Percentiles rank a stretch among this genome's conserved stretches.
These are phyloP conservation scores for Gracilaria caudata DNA, from an alignment of 23 red algal genomes.

Conservation along the genomic window DNA sequence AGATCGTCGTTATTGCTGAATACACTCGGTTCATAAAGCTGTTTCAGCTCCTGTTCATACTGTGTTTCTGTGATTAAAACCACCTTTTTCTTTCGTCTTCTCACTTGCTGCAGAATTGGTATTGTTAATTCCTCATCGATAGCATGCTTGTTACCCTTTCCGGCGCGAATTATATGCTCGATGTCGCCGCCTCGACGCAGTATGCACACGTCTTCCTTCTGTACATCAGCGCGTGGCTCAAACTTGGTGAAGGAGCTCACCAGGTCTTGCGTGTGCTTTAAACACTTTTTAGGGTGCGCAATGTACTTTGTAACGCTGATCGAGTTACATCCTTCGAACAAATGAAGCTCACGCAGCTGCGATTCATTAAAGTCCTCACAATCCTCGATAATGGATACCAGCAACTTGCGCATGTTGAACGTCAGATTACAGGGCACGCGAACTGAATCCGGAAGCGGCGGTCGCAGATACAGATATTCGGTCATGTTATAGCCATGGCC, in stretches of 20 bases:
- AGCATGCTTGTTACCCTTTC: conserved; percentile 21
- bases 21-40: not conserved
- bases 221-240: not conserved
- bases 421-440: conserved; percentile 17
- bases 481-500: conserved; percentile 35
- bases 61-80: conserved; percentile 9
- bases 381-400: not conserved
- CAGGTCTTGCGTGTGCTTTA: conserved; percentile 19
- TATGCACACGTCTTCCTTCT: conserved; percentile 19
- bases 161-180: not conserved
- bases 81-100: not conserved
- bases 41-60: not conserved
- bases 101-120: not conserved
- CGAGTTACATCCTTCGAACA: conserved; percentile 2
- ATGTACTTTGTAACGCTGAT: conserved; percentile 25
- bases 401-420: conserved; percentile 13
- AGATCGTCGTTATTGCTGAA: conserved; percentile 9
- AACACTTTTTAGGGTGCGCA: conserved; percentile 11
- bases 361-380: not conserved
- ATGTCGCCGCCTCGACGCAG: conserved; percentile 36
- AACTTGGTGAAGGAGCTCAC: conserved; percentile 21
- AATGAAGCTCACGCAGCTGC: not conserved
- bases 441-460: not conserved
- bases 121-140: conserved; percentile 17
- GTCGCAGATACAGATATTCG: not conserved